Evolutionary conservation across 306 rosid genomes (phyloP).

Genomic region (Quercus agrifolia): DNA sequence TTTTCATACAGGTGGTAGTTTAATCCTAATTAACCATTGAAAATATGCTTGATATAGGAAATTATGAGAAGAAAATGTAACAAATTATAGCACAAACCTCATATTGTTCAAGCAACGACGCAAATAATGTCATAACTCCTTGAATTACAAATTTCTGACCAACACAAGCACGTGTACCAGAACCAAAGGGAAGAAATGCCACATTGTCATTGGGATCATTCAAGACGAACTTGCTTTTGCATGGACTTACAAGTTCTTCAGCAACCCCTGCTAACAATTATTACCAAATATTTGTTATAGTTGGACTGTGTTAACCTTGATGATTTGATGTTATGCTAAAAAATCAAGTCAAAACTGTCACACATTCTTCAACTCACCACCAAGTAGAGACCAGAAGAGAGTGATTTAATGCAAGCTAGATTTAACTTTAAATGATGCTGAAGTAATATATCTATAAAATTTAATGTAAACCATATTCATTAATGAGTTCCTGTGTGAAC

Average conservation of each 20-base stretch:
- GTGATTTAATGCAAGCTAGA: neutral
- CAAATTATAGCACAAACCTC: slow-evolving; percentile 48
- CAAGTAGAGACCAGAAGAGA: neutral
- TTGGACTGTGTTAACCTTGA: neutral
- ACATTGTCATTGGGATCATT: slow-evolving; percentile 62
- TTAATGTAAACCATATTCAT: neutral
- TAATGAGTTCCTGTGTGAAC: neutral
- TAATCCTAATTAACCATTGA: neutral
- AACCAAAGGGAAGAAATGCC: slow-evolving; percentile 80
- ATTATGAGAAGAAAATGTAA: neutral
- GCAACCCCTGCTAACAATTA: slow-evolving; percentile 31
- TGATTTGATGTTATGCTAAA: neutral
- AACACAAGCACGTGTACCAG: slow-evolving; percentile 64
- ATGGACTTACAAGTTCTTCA: slow-evolving; percentile 25
- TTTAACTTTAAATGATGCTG: neutral
- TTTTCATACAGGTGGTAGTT: too few species aligned
- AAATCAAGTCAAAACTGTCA: neutral
- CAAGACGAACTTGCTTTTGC: slow-evolving; percentile 35
- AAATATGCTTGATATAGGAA: neutral
- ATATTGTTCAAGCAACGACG: slow-evolving; percentile 49
- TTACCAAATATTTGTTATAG: slow-evolving; percentile 15
- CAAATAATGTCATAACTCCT: slow-evolving; percentile 55
- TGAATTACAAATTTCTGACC: slow-evolving; percentile 70
- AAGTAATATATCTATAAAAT: neutral
- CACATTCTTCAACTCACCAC: slow-evolving; percentile 5